Base-by-base conservation (phyloP, 495 filamentous ascomycete species). In the Melanomma pulvis-pyrius region DNA sequence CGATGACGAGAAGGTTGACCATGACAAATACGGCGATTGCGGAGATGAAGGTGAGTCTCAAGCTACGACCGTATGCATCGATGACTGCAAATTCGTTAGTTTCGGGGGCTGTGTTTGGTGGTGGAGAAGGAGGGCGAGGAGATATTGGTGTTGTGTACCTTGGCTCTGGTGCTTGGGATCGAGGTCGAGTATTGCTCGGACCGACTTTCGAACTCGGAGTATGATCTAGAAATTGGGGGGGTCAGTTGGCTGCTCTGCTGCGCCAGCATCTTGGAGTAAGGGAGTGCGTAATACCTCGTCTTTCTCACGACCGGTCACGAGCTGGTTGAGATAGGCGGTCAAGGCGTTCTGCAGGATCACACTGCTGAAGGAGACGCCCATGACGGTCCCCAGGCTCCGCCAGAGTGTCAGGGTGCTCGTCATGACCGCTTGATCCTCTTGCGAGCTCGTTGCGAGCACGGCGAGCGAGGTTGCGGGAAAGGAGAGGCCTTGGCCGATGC, bases 261-360 rank as follows among this genome's bases (percentile, higher is more conserved):
- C 39, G 39, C 39, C 39, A n/a, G n/a, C 39, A 17, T 44, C 8
- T 15, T 30, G 1, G 24, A 6, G 29, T 32, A 29, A 30, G 34
- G 51, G 25, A 21, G 53, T n/a, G 15, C 17, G 56, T 30, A 59
- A 8, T 50, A 85, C 79, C 32, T 79, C 53, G 8, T 81, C 75
- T 61, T 83, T 87, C 13, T 83, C 76, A 0, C 79, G 76, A 0
- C 84, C 86, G 0, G 78, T 81, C 0, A 92, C 85, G 44, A 82
- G 79, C 47, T 74, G 63, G 0, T 85, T 75, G 0, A 93, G 78
- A 55, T 86, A 85, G 12, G 79, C 82, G 24, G 82, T 68, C 30
- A 93, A 79, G 2, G 82, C 79, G 73, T 92, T 92, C 75, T 93
- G 90, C 63, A 93, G 80, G 25, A 92, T 84, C 69, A 91, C 82